These are phyloP conservation scores for Platanus orientalis DNA, from an alignment of 164 flowering plant genomes.

Conservation along the genomic window DNA sequence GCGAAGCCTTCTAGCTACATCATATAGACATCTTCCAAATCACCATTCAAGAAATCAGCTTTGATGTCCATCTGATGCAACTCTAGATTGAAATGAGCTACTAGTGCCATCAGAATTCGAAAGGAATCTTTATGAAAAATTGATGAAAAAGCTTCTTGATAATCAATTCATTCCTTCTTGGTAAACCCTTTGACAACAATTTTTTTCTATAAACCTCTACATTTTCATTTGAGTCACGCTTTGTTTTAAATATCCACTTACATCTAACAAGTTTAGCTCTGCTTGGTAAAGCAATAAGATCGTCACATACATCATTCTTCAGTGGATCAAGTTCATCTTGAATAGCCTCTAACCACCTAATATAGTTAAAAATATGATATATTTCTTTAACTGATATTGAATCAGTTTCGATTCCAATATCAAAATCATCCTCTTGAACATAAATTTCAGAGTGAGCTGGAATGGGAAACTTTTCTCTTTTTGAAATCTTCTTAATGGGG, in stretches of 20 bases:
- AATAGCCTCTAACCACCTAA: neutral
- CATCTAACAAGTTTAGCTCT: neutral
- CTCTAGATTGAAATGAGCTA: neutral
- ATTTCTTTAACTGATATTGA: neutral
- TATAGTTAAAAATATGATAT: neutral
- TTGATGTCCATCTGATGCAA: neutral
- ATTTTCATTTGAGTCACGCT: neutral
- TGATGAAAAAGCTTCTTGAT: neutral
- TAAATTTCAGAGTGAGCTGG: conserved; percentile 1
- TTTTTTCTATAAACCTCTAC: neutral
- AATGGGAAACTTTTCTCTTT: neutral
- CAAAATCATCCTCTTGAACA: neutral
- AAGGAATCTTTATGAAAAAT: neutral
- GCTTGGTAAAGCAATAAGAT: neutral
- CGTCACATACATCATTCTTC: neutral
- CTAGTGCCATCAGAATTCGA: neutral
- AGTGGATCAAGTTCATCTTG: neutral
- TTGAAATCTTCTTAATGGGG: conserved; percentile 4
- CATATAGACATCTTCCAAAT: too few relatives aligned
- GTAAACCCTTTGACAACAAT: neutral
- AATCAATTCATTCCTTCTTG: neutral
- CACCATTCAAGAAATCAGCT: too few relatives aligned
- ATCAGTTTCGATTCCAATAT: neutral
- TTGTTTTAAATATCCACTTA: neutral
- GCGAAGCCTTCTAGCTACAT: too few relatives aligned